Base-by-base conservation (phyloP, 257 asterid species). In the Leptodermis oblonga region DNA sequence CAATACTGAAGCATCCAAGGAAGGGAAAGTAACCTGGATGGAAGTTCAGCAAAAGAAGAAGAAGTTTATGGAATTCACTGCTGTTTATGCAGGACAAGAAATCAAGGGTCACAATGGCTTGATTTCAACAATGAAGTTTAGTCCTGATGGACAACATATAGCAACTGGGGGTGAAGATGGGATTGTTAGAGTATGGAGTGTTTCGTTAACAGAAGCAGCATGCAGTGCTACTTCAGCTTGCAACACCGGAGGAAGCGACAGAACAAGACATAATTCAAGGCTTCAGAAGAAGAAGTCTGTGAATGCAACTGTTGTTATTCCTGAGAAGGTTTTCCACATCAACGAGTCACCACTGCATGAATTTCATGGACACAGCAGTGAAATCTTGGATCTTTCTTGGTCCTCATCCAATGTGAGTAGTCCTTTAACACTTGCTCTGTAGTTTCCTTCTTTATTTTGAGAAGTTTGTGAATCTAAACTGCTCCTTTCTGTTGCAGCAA, bases 131-230 rank as follows among this genome's bases (percentile, higher is more conserved):
- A 84, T 92, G 96, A 88, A 85, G 82, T 90, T 88, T 55, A 90
- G 98, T 46, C 92, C 91, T 0, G 92, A 92, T 65, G 92, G 97
- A 10, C 75, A 77, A 23, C 88, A 73, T 83, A 65, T 92, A 54
- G 97, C 98, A 12, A 90, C 86, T 71, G 96, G 91, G 0, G 96
- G 98, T 51, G 95, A 82, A 76, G 97, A 92, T 48, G 96, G 98
- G 37, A 68, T 88, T 1, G 85, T 92, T 67, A 85, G 92, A 43
- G 42, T 92, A 43, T 87, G 96, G 96, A 78, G 82, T 25, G 86
- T 86, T 30, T 66, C 77, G 7, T 70, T 39, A 34, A 70, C 73
- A 4, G 83, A 80, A 25, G 70, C 84, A 45, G 48, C 82, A 15
- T 63, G 74, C 76, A 46, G 56, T 25, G 46, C 55, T 39, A 53